Conservation (phyloP, 2,329 filamentous ascomycete species). For the Scleromitrula shiraiana region DNA sequence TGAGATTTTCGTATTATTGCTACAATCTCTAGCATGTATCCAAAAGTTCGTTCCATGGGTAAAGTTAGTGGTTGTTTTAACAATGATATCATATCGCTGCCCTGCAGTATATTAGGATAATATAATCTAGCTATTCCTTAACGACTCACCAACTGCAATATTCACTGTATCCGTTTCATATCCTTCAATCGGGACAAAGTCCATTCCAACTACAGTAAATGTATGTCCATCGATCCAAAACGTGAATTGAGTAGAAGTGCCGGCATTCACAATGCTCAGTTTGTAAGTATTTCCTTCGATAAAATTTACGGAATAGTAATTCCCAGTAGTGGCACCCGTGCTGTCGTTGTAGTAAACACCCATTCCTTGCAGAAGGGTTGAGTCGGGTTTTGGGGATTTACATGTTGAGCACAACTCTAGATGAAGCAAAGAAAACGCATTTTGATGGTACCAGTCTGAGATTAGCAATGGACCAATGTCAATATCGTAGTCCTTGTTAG, state of each 20-base stretch:
- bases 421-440: constrained; percentile 19
- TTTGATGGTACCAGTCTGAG: constrained; percentile 12
- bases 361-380: background rate
- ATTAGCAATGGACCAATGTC: constrained; percentile 43
- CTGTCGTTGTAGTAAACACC: background rate
- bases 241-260: constrained; percentile 27
- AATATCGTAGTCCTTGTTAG: constrained; percentile 48
- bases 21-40: constrained; percentile 43
- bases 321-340: background rate
- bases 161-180: constrained; percentile 52
- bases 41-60: constrained; percentile 41
- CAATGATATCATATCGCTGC: constrained; percentile 37
- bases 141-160: constrained; percentile 34
- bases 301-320: constrained; percentile 1
- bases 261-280: constrained; percentile 4
- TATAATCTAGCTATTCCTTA: background rate
- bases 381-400: background rate
- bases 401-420: constrained; percentile 13
- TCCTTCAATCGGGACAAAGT: constrained; percentile 49
- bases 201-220: constrained; percentile 55
- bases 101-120: constrained; percentile 31
- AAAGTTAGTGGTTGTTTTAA: constrained; percentile 36
- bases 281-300: constrained; percentile 4
- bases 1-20: constrained; percentile 37
- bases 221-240: constrained; percentile 40